phyloP scores from a whole-genome alignment of 352 stramenopile genomes.

The Pythium angustatum region DNA sequence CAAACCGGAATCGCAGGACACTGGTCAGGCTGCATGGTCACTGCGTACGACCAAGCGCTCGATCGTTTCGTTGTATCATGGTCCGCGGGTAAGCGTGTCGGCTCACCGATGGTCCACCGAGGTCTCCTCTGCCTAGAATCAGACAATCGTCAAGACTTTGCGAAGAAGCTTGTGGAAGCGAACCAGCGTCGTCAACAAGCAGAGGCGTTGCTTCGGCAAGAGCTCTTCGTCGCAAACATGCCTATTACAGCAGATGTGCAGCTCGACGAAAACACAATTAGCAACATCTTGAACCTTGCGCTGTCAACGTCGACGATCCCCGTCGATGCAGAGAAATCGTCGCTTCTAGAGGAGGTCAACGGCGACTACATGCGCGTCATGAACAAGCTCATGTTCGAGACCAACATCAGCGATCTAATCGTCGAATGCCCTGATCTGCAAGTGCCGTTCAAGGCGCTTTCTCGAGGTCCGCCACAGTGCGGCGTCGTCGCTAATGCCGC shows the following conservation, averaged over 20 bases:
- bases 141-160: slow-evolving; percentile 52
- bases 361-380: slow-evolving; percentile 91
- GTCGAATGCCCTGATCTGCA: slow-evolving; percentile 57
- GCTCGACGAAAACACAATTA: slow-evolving; percentile 67
- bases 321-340: slow-evolving; percentile 53
- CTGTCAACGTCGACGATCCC: slow-evolving; percentile 58
- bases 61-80: slow-evolving; percentile 72
- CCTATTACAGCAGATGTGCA: slow-evolving; percentile 64
- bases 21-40: slow-evolving; percentile 81
- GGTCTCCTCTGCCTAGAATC: slow-evolving; percentile 66
- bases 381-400: slow-evolving; percentile 92
- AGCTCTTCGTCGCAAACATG: slow-evolving; percentile 78
- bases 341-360: slow-evolving; percentile 89
- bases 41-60: slow-evolving; percentile 50
- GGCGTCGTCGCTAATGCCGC: slow-evolving; percentile 50
- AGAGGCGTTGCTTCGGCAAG: slow-evolving; percentile 60
- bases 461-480: slow-evolving; percentile 38
- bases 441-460: slow-evolving; percentile 33
- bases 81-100: slow-evolving; percentile 72
- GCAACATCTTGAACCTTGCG: slow-evolving; percentile 70
- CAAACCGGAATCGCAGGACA: slow-evolving; percentile 49
- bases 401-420: slow-evolving; percentile 61
- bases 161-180: slow-evolving; percentile 39
- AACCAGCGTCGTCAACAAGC: slow-evolving; percentile 54
- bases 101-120: slow-evolving; percentile 59